Evolutionary conservation across 495 filamentous ascomycete species (phyloP), one percentile per base, ranked within the genome.

Genomic region (Viridothelium virens): DNA sequence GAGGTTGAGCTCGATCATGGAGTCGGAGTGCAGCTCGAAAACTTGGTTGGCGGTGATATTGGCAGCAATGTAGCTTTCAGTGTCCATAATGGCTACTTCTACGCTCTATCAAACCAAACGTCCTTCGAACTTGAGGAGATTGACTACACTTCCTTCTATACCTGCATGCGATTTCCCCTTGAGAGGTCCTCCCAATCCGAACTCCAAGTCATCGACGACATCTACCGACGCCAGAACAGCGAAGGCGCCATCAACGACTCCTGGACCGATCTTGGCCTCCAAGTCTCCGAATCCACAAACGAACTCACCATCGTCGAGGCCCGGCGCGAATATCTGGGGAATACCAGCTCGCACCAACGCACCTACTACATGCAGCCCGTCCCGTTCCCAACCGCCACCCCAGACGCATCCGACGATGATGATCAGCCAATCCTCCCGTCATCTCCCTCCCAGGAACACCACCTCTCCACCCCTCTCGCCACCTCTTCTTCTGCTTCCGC

Each of bases 171-270:
- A 50, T 80, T 88, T 64, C 81, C 80, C 33, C 79, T 86, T 37
- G 66, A 71, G 9, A 69, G 74, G 0, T 75, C 80, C 11, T 72
- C 68, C 33, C 72, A 72, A 16, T 69, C 73, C 3, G 74, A 75
- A 5, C 70, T 80, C 9, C 70, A 76, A 31, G 50, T 64, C 16
- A 73, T 75, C 2, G 70, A 76, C 33, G 73, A 75, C 7, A 79
- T 87, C 53, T 92, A 86, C 84, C 79, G 90, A 38, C 83, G 90
- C 56, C 77, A 87, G 64, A 87, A 91, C 67, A 76, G 74, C 10
- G 90, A 92, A 70, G 90, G 90, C 0, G 87, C 89, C 2, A 86
- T 92, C 65, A 87, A 91, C 69, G 88, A 92, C 70, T 81, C 86
- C 18, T 92, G 89, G 88, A 87, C 84, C 0, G 84, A 86, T 65